These are phyloP conservation scores for Tripterygium wilfordii DNA, from an alignment of 177 flowering plant genomes.

Conservation along the genomic window DNA sequence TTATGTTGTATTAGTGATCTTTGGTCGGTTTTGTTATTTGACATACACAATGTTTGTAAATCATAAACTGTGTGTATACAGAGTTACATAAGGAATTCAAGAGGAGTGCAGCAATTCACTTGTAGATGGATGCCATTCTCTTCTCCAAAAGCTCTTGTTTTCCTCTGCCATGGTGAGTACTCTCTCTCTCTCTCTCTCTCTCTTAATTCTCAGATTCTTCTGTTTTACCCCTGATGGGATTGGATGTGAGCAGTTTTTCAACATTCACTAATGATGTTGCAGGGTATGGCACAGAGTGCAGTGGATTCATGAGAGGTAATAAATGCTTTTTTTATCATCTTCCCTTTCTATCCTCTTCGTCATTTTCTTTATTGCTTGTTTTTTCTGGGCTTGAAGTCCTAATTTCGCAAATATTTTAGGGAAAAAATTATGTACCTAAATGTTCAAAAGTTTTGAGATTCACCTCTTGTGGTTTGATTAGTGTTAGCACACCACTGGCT, in stretches of 20 bases:
- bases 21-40: no score
- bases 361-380: neutral
- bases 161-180: slow-evolving; percentile 84
- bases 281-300: slow-evolving; percentile 99
- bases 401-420: no score
- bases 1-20: neutral
- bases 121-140: slow-evolving; percentile 88
- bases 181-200: slow-evolving; percentile 13
- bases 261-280: slow-evolving; percentile 32
- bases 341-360: neutral
- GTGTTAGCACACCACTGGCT: no score
- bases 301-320: slow-evolving; percentile 92
- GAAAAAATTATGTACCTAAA: no score
- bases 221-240: neutral
- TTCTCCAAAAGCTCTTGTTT: slow-evolving; percentile 83
- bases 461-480: no score
- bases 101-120: slow-evolving; percentile 85
- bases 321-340: slow-evolving; percentile 6
- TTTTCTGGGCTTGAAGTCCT: no score
- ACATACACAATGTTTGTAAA: no score
- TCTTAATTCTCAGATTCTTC: neutral
- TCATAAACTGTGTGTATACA: slow-evolving; percentile 7
- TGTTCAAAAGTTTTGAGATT: no score
- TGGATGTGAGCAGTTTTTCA: neutral
- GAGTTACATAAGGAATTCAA: slow-evolving; percentile 72